A percentile compares a stretch with the other conserved stretches of the same genome.
These are phyloP conservation scores for Platanus orientalis DNA, from an alignment of 164 flowering plant species.

Conservation along the genomic window DNA sequence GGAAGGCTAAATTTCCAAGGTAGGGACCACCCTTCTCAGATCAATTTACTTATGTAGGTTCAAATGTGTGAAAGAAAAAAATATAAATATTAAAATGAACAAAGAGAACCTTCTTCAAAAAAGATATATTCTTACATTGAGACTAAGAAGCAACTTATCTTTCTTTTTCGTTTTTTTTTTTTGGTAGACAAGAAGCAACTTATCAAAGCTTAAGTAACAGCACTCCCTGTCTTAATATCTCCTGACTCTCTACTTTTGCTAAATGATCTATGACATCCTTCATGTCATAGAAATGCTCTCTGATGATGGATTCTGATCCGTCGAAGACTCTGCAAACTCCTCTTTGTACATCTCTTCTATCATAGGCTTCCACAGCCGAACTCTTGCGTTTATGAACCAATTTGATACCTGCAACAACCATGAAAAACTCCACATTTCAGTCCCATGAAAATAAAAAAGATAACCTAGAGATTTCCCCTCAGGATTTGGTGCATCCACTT, in stretches of 20 bases:
- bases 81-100: too few species aligned
- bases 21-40: too few species aligned
- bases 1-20: too few species aligned
- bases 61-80: too few species aligned
- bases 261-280: slow-evolving; percentile 29
- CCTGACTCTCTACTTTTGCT: slow-evolving; percentile 11
- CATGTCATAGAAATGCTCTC: slow-evolving; percentile 20
- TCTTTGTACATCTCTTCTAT: slow-evolving; percentile 87
- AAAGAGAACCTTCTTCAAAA: too few species aligned
- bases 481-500: too few species aligned
- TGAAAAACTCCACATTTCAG: not conserved
- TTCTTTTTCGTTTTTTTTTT: too few species aligned
- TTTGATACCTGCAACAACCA: slow-evolving; percentile 61
- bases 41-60: too few species aligned
- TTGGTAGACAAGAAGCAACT: not conserved
- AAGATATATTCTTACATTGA: too few species aligned
- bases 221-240: too few species aligned
- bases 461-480: not conserved
- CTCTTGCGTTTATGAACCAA: slow-evolving; percentile 91
- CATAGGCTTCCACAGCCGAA: slow-evolving; percentile 92
- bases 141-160: too few species aligned
- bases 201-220: not conserved
- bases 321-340: slow-evolving; percentile 65
- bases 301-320: too few species aligned
- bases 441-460: not conserved